phyloP scores from a whole-genome alignment of 805 yeast genomes.

The Henningerozyma blattae region DNA sequence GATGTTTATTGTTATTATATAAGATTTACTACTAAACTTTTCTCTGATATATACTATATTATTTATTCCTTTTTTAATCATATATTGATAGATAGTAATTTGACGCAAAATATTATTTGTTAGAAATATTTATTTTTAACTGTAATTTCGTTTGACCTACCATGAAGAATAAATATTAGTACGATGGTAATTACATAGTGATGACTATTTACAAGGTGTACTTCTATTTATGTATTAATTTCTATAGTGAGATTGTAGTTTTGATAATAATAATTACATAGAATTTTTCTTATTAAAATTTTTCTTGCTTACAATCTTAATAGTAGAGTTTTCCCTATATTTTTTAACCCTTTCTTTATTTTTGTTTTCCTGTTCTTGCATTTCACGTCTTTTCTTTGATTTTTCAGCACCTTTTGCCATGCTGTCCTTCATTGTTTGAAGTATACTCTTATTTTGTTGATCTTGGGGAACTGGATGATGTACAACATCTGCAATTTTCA shows the following conservation, averaged over 20 bases:
- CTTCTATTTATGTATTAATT: not conserved
- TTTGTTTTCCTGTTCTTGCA: conserved; percentile 26
- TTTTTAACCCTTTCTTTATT: conserved; percentile 21
- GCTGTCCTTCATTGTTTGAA: conserved; percentile 28
- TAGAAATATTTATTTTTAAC: no score
- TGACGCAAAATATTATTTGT: no score
- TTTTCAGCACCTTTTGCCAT: conserved; percentile 30
- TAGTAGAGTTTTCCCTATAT: conserved; percentile 18
- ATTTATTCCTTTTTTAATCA: no score
- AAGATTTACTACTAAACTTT: no score
- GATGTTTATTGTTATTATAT: not conserved
- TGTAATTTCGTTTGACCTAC: no score
- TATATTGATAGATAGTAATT: no score
- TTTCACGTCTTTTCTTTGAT: conserved; percentile 27
- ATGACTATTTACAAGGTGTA: not conserved
- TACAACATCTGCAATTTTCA: conserved; percentile 51
- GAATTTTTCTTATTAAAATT: conserved; percentile 9
- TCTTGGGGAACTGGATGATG: conserved; percentile 27
- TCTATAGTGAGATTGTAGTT: no score
- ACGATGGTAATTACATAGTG: not conserved
- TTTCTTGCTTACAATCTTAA: conserved; percentile 21
- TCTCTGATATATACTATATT: no score
- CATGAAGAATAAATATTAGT: not conserved
- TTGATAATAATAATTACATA: no score
- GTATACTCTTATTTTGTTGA: conserved; percentile 23